phyloP scores from a whole-genome alignment of 441 rosid species.

The Theobroma grandiflorum region DNA sequence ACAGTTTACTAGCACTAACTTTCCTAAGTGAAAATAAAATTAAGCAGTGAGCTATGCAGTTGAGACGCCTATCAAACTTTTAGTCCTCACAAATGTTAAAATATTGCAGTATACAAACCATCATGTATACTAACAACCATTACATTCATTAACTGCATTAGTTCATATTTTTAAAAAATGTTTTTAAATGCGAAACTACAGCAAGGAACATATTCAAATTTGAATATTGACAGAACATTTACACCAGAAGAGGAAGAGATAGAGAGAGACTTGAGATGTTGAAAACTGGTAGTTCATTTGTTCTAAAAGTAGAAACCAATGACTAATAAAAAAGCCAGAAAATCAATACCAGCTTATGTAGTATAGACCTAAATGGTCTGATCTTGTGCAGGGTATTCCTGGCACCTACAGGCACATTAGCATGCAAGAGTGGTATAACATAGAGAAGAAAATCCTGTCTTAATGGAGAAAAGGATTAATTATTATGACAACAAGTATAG shows the following conservation, averaged over 20 bases:
- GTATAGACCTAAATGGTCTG: not conserved
- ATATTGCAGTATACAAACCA: not conserved
- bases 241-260: not conserved
- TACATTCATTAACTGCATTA: not conserved
- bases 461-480: conserved; percentile 8
- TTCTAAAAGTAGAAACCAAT: not conserved
- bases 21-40: not conserved
- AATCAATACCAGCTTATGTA: not conserved
- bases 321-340: not conserved
- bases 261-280: not conserved
- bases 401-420: not conserved
- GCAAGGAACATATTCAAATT: not conserved
- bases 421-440: not conserved
- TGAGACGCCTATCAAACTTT: not conserved
- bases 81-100: not conserved
- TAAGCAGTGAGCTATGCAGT: not conserved
- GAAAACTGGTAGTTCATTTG: not conserved
- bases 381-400: not conserved
- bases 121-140: not conserved
- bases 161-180: not conserved
- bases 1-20: not conserved
- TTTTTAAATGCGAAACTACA: not conserved
- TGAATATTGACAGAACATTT: not conserved
- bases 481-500: not conserved
- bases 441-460: not conserved